phyloP scores from a whole-genome alignment of 306 rosid genomes.

The Lathyrus tuberosus region DNA sequence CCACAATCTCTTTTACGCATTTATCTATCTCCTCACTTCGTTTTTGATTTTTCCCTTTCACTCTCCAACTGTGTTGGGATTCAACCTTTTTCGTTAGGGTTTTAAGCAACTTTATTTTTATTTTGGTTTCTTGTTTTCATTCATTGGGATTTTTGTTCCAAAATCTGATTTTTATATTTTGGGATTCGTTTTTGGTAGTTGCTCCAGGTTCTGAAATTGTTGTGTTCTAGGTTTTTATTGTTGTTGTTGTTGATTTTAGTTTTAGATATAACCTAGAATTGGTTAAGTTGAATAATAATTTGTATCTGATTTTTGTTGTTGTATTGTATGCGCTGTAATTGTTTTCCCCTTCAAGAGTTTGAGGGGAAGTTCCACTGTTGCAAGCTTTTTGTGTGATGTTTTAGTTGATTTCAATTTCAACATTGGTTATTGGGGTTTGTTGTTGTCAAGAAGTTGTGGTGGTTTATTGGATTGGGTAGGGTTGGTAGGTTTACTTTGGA shows the following conservation, averaged over 20 bases:
- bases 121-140: conserved; percentile 20
- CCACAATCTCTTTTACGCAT: conserved; percentile 37
- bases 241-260: conserved; percentile 23
- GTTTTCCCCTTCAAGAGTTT: conserved; percentile 31
- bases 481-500: conserved; percentile 39
- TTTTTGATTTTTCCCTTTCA: conserved; percentile 51
- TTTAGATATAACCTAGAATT: conserved; percentile 32
- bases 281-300: conserved; percentile 30
- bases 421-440: conserved; percentile 37
- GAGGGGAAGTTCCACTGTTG: conserved; percentile 16
- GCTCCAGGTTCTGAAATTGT: conserved; percentile 41
- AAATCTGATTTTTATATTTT: conserved; percentile 22
- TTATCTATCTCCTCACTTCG: conserved; percentile 45
- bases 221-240: conserved; percentile 35
- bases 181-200: conserved; percentile 32
- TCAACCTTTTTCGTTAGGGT: conserved; percentile 54
- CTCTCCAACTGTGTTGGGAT: conserved; percentile 54
- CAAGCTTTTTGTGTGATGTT: conserved; percentile 25
- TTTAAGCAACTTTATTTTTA: conserved; percentile 26
- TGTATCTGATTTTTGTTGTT: conserved; percentile 38
- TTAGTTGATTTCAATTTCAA: conserved; percentile 33
- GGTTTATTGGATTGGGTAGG: conserved; percentile 37
- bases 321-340: conserved; percentile 26
- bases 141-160: conserved; percentile 50
- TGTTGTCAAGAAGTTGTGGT: conserved; percentile 31